These are phyloP conservation scores for Bondarzewia mesenterica DNA, from an alignment of 1,284 basidiomycete species.

Conservation along the genomic window DNA sequence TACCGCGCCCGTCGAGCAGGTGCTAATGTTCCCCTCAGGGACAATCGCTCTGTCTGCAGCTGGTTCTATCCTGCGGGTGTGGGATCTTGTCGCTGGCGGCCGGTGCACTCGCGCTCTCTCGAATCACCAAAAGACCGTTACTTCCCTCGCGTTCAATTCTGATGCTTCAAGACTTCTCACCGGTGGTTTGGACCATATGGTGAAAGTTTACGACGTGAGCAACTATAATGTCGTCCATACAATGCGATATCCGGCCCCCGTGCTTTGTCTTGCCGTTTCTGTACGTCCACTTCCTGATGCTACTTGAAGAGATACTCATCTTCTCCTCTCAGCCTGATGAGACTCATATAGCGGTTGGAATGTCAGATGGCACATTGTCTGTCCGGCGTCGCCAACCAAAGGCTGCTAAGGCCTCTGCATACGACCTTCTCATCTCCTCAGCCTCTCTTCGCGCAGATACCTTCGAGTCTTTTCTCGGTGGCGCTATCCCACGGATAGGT, in stretches of 20 bases:
- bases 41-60: slow-evolving; percentile 83
- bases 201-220: slow-evolving; percentile 96
- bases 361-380: slow-evolving; percentile 95
- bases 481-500: slow-evolving; percentile 45
- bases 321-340: slow-evolving; percentile 73
- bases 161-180: slow-evolving; percentile 77
- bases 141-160: slow-evolving; percentile 77
- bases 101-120: slow-evolving; percentile 83
- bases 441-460: slow-evolving; percentile 50
- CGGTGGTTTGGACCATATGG: slow-evolving; percentile 92
- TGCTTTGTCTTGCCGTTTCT: slow-evolving; percentile 87
- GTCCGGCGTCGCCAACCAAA: slow-evolving; percentile 79
- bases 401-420: slow-evolving; percentile 44
- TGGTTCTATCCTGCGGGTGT: slow-evolving; percentile 89
- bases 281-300: slow-evolving; percentile 35
- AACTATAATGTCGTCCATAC: slow-evolving; percentile 96
- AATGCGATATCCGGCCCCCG: slow-evolving; percentile 94
- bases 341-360: slow-evolving; percentile 91
- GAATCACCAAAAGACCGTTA: slow-evolving; percentile 98
- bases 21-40: slow-evolving; percentile 89
- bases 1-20: slow-evolving; percentile 83
- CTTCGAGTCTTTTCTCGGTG: slow-evolving; percentile 69
- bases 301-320: slow-evolving; percentile 4
- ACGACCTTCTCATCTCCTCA: slow-evolving; percentile 32
- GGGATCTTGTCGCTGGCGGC: slow-evolving; percentile 93